Base-by-base conservation (phyloP, 2,329 filamentous ascomycete genomes). In the Gnomoniopsis smithogilvyi region DNA sequence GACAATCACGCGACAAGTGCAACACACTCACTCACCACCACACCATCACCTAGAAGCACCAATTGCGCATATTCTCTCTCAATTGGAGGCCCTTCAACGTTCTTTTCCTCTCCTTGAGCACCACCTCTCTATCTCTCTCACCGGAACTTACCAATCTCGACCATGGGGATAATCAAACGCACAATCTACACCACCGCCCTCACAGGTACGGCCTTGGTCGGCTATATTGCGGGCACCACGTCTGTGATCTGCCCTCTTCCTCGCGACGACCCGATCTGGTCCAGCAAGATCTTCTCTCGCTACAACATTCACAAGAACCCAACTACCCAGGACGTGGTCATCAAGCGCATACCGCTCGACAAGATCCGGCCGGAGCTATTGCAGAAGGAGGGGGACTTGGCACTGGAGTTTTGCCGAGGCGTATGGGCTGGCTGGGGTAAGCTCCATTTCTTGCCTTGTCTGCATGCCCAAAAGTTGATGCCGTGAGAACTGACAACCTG, bases 321-420 rank as follows among this genome's bases (percentile, higher is more conserved):
- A 0, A 76, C 82, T 0, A 82, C 82, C 0, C 81, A 89, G 59
- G 89, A 92, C 68, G 72, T 88, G 12, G 87, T 83, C 65, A 75
- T 89, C 64, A 83, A 84, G 64, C 79, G 78, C 38, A 78, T 91
- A 0, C 84, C 87, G 0, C 68, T 92, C 51, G 75, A 74, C 50
- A 83, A 86, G 67, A 84, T 92, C 62, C 80, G 83, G 33, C 86
- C 88, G 0, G 82, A 87, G 63, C 74, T 91, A 56, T 73, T 90
- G 15, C 77, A 88, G 67, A 80, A 83, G 64, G 84, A 84, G 64
- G 73, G 75, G 30, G 78, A 77, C 1, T 75, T 90, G 51, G 81
- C 82, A 1, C 78, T 88, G 65, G 84, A 83, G 64, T 89, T 90
- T 68, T 89, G 85, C 68, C 83, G 84, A 14, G 86, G 86, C 48